Percentiles rank a stretch among this genome's conserved stretches.
Evolutionary conservation across 2,329 filamentous ascomycete species (phyloP).

Genomic region (Esteya vermicola): DNA sequence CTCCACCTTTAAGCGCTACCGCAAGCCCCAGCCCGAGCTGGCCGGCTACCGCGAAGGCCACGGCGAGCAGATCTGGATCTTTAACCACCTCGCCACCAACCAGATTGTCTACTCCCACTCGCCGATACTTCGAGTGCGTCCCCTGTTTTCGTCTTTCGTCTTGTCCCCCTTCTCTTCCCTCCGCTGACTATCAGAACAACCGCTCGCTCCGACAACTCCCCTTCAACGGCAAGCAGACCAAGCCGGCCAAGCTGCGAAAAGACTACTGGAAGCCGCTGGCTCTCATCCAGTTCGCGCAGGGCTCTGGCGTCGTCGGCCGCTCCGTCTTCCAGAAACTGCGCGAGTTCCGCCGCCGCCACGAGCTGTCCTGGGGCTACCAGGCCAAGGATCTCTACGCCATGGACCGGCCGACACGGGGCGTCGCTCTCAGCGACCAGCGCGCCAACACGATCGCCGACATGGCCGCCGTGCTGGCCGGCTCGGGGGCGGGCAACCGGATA

Average conservation of each 20-base stretch:
- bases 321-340: slow-evolving; percentile 49
- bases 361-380: slow-evolving; percentile 40
- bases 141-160: not conserved
- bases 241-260: slow-evolving; percentile 47
- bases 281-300: slow-evolving; percentile 40
- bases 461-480: slow-evolving; percentile 39
- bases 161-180: no score
- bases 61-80: slow-evolving; percentile 45
- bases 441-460: slow-evolving; percentile 50
- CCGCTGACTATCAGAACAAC: slow-evolving; percentile 11
- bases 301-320: slow-evolving; percentile 37
- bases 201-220: slow-evolving; percentile 26
- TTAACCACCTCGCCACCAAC: slow-evolving; percentile 32
- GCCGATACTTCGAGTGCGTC: slow-evolving; percentile 30
- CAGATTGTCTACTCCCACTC: slow-evolving; percentile 39
- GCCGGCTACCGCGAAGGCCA: slow-evolving; percentile 23
- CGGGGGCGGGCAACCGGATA: slow-evolving; percentile 36
- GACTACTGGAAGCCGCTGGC: slow-evolving; percentile 54
- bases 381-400: slow-evolving; percentile 26
- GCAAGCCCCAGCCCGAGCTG: slow-evolving; percentile 12
- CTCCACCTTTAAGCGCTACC: slow-evolving; percentile 11
- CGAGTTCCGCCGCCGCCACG: slow-evolving; percentile 48
- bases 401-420: slow-evolving; percentile 30
- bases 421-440: slow-evolving; percentile 43
- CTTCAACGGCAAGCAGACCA: slow-evolving; percentile 54